Conservation (phyloP, 1,284 basidiomycete species). For the Malassezia arunalokei region DNA sequence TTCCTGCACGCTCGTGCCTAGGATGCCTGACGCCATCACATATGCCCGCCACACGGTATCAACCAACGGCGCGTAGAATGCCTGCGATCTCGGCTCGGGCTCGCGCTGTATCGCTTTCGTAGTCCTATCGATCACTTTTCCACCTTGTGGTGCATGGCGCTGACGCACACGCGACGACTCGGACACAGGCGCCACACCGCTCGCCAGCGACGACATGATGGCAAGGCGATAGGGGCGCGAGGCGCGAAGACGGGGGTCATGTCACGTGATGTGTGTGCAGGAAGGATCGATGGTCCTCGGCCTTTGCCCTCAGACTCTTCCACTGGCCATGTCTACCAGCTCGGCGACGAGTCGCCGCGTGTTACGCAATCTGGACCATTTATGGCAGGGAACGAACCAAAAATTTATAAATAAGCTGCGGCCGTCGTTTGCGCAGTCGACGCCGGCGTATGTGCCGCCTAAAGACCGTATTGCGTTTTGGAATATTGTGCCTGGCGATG, state of each 20-base stretch:
- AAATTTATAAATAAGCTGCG: conserved; percentile 37
- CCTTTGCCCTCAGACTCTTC: not conserved
- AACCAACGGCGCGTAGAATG: not conserved
- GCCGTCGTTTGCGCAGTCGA: conserved; percentile 39
- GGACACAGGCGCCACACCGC: too few species aligned
- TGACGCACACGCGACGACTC: too few species aligned
- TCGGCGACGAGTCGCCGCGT: conserved; percentile 22
- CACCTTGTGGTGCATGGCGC: too few species aligned
- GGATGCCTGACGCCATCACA: not conserved
- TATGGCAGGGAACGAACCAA: conserved; percentile 30
- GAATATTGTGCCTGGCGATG: conserved; percentile 47
- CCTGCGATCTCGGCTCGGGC: not conserved
- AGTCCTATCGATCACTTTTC: not conserved
- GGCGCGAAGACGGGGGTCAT: not conserved
- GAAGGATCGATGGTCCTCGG: not conserved
- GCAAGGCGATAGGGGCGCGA: not conserved
- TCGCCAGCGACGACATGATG: too few species aligned
- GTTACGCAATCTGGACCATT: conserved; percentile 45
- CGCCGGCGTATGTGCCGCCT: conserved; percentile 42
- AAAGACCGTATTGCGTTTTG: conserved; percentile 47
- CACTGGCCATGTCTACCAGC: not conserved
- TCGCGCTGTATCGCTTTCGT: not conserved
- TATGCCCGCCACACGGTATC: conserved; percentile 1
- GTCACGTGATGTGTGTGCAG: not conserved
- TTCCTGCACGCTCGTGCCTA: conserved; percentile 5